Conservation (phyloP, 352 stramenopile species). For the Phytophthora syringae region DNA sequence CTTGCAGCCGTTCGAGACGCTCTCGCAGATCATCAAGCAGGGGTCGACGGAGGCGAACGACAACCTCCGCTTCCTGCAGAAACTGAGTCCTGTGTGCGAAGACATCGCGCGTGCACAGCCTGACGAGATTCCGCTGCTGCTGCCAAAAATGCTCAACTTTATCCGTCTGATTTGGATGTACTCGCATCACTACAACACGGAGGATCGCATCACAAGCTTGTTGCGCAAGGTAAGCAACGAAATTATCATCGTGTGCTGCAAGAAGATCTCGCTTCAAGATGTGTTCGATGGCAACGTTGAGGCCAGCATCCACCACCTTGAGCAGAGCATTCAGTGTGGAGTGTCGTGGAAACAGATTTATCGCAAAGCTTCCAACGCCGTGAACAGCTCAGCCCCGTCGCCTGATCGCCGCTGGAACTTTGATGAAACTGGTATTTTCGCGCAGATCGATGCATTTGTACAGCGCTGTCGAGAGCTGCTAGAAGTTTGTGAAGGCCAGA, state of each 20-base stretch:
- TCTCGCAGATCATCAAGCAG: slow-evolving; percentile 94
- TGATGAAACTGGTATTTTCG: slow-evolving; percentile 95
- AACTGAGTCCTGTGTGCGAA: slow-evolving; percentile 91
- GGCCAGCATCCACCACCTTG: slow-evolving; percentile 84
- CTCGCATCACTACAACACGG: slow-evolving; percentile 94
- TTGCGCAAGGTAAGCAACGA: slow-evolving; percentile 95
- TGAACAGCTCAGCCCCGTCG: slow-evolving; percentile 59
- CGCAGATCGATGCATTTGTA: slow-evolving; percentile 96
- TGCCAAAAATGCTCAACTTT: slow-evolving; percentile 92
- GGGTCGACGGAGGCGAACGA: slow-evolving; percentile 93
- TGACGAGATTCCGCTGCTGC: slow-evolving; percentile 89
- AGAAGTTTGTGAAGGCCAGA: slow-evolving; percentile 95
- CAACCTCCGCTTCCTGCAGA: slow-evolving; percentile 95
- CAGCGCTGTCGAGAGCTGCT: slow-evolving; percentile 95
- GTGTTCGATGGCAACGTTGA: slow-evolving; percentile 95
- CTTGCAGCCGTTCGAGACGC: slow-evolving; percentile 91
- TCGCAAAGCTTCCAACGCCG: slow-evolving; percentile 58
- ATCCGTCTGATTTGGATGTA: slow-evolving; percentile 96
- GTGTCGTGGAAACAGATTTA: slow-evolving; percentile 94
- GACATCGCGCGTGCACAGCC: slow-evolving; percentile 87
- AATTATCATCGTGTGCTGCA: slow-evolving; percentile 92
- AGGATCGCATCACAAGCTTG: slow-evolving; percentile 93
- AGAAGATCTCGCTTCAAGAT: slow-evolving; percentile 88
- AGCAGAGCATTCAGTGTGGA: slow-evolving; percentile 93
- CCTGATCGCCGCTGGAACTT: slow-evolving; percentile 89